A percentile compares a stretch with the other conserved stretches of the same genome.
phyloP scores from a whole-genome alignment of 73 alveolate species.

The Paramecium biaurelia region DNA sequence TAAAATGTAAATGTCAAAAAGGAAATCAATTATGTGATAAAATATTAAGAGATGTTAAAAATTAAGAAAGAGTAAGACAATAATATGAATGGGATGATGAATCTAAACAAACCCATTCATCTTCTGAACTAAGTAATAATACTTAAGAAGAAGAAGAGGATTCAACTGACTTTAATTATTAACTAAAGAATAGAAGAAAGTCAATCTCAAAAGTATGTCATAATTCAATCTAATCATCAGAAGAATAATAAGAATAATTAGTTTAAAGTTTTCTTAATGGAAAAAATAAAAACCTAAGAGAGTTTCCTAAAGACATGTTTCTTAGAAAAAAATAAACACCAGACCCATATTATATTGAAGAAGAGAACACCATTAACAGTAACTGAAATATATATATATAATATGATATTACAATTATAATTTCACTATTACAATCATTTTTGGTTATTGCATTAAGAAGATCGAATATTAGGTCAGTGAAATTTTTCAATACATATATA shows the following conservation, averaged over 20 bases:
- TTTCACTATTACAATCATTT: no score
- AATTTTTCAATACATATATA: no score
- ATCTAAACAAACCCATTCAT: background rate
- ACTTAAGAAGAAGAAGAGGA: background rate
- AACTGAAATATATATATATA: background rate
- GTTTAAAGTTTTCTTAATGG: background rate
- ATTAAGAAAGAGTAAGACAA: background rate
- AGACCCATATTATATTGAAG: slow-evolving; percentile 11
- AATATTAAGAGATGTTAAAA: background rate
- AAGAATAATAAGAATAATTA: background rate
- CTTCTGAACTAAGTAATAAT: background rate
- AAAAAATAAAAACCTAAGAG: background rate
- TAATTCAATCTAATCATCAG: background rate
- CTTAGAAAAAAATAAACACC: background rate
- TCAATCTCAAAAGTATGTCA: background rate
- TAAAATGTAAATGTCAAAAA: background rate
- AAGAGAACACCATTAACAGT: slow-evolving; percentile 16
- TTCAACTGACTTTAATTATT: background rate
- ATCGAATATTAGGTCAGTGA: no score
- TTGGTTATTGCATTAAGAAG: no score
- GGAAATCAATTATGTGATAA: background rate
- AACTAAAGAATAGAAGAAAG: background rate
- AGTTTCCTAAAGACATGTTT: background rate
- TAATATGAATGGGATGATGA: background rate
- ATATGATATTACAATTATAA: background rate